phyloP scores from a whole-genome alignment of 2,329 filamentous ascomycete genomes.

The Lecanosticta acicola region DNA sequence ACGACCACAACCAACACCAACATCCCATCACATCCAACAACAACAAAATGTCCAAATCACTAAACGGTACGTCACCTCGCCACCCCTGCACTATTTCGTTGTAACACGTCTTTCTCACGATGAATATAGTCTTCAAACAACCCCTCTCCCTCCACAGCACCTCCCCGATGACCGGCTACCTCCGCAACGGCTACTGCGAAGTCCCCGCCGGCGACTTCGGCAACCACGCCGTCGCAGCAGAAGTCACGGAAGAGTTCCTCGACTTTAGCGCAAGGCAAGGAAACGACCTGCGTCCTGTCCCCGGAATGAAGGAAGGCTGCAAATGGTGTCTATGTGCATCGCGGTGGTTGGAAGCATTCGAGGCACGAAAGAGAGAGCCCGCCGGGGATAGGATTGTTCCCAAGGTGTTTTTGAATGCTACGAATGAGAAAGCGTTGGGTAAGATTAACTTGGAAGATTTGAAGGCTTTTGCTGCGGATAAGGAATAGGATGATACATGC shows the following conservation, averaged over 20 bases:
- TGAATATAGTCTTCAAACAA: conserved; percentile 56
- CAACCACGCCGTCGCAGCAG: conserved; percentile 56
- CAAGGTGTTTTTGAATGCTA: conserved; percentile 48
- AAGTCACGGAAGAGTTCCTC: conserved; percentile 55
- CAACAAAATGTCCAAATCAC: conserved; percentile 32
- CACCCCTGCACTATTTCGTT: conserved; percentile 4
- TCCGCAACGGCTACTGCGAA: conserved; percentile 57
- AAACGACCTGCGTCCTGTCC: conserved; percentile 51
- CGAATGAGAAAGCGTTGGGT: conserved; percentile 48
- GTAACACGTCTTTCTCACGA: too few species aligned
- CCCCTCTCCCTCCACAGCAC: conserved; percentile 55
- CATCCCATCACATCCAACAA: conserved; percentile 12
- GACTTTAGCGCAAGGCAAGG: conserved; percentile 55
- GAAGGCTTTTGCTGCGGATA: conserved; percentile 45
- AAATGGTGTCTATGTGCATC: conserved; percentile 58
- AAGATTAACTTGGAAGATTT: conserved; percentile 46
- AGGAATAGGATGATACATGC: conserved; percentile 20
- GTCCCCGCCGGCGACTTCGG: conserved; percentile 50
- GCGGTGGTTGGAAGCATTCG: conserved; percentile 54
- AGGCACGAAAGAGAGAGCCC: conserved; percentile 44
- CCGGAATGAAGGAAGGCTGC: conserved; percentile 53
- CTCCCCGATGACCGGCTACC: conserved; percentile 55
- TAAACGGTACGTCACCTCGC: conserved; percentile 24
- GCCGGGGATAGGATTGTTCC: conserved; percentile 42
- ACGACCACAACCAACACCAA: conserved; percentile 13